These are phyloP conservation scores for Xylaria sp. DNA, from an alignment of 2,329 filamentous ascomycete genomes.

Conservation along the genomic window DNA sequence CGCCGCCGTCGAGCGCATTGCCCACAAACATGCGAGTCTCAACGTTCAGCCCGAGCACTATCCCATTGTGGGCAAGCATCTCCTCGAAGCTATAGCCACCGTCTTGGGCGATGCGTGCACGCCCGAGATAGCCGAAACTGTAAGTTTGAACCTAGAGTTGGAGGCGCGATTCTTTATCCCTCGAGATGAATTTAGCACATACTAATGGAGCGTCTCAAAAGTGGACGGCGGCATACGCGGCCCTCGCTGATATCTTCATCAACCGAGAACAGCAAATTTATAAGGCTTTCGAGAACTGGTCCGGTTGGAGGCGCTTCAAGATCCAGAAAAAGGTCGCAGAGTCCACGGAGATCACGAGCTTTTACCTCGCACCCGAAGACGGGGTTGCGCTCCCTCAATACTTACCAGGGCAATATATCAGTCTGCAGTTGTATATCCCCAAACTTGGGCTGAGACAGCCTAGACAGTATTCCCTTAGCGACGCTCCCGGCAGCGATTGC, in stretches of 20 bases:
- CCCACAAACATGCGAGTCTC: conserved; percentile 80
- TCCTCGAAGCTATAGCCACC: conserved; percentile 74
- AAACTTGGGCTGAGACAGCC: conserved; percentile 73
- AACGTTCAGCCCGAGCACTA: conserved; percentile 77
- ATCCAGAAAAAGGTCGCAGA: conserved; percentile 72
- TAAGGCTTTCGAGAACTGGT: conserved; percentile 58
- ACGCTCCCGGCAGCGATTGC: conserved; percentile 62
- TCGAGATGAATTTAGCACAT: neutral
- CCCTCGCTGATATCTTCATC: conserved; percentile 79
- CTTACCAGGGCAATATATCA: conserved; percentile 79
- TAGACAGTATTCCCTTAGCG: conserved; percentile 80
- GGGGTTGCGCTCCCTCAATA: conserved; percentile 66
- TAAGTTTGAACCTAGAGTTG: conserved; percentile 17
- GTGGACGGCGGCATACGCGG: conserved; percentile 77
- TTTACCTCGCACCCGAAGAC: conserved; percentile 76
- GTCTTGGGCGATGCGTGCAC: conserved; percentile 77
- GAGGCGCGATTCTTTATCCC: neutral
- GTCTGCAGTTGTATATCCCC: conserved; percentile 70
- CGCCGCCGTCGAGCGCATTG: conserved; percentile 73
- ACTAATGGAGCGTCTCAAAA: conserved; percentile 22
- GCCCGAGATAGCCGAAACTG: conserved; percentile 71
- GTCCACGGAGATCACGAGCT: conserved; percentile 70
- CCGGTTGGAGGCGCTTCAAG: conserved; percentile 62
- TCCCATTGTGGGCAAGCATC: conserved; percentile 73
- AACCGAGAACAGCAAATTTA: conserved; percentile 71